These are phyloP conservation scores for Phytophthora cryptogea DNA, from an alignment of 352 stramenopile species.

Conservation along the genomic window DNA sequence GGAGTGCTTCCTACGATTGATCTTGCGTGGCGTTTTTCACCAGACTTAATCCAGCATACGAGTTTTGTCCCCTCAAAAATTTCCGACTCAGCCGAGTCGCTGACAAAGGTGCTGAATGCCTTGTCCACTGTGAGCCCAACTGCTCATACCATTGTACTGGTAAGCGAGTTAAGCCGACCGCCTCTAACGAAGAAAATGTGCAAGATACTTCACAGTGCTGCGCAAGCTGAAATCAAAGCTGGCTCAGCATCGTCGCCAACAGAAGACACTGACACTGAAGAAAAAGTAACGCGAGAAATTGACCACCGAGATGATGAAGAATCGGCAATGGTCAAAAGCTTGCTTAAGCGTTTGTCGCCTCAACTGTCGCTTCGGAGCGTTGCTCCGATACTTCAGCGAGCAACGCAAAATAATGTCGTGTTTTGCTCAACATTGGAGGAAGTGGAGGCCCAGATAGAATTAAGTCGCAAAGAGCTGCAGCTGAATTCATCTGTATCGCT, in stretches of 20 bases:
- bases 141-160: conserved; percentile 43
- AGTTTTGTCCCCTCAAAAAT: conserved; percentile 52
- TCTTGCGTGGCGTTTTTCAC: conserved; percentile 45
- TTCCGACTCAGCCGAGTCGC: conserved; percentile 18
- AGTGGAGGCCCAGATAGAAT: conserved; percentile 22
- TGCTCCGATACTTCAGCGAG: conserved; percentile 43
- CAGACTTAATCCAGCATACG: conserved; percentile 47
- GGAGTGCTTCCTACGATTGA: conserved; percentile 2
- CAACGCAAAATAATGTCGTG: conserved; percentile 21
- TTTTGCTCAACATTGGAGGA: conserved; percentile 43
- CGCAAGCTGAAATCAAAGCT: conserved; percentile 14
- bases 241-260: background rate
- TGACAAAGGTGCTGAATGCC: conserved; percentile 33
- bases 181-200: conserved; percentile 53
- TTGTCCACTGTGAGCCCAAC: background rate
- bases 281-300: background rate
- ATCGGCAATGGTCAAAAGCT: conserved; percentile 2
- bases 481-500: conserved; percentile 10
- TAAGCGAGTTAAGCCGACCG: conserved; percentile 54
- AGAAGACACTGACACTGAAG: background rate
- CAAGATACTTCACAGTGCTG: conserved; percentile 36
- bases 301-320: conserved; percentile 9
- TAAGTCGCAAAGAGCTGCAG: conserved; percentile 12
- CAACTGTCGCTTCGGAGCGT: conserved; percentile 41
- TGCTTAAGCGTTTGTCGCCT: conserved; percentile 23